Evolutionary conservation across 192 early-diverging fungal genomes (phyloP).

Genomic region (Podila epicladia): DNA sequence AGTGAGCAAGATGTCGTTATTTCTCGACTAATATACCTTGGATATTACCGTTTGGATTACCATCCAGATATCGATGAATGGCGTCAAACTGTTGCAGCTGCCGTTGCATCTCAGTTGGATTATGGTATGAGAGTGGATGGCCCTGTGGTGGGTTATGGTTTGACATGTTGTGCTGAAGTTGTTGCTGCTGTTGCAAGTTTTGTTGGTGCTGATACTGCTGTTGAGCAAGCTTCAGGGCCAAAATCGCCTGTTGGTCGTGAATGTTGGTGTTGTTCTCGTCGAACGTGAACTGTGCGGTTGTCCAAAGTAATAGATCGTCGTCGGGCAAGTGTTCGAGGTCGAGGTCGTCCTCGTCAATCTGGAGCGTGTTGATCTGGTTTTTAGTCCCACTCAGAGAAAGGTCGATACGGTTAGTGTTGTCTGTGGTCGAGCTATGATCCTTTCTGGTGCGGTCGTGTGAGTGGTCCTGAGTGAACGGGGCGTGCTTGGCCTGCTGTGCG

Average conservation of each 20-base stretch:
- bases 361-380: not conserved
- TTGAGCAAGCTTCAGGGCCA: conserved; percentile 34
- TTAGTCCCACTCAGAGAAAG: not conserved
- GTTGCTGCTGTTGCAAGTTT: conserved; percentile 7
- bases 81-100: conserved; percentile 48
- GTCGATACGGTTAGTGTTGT: not conserved
- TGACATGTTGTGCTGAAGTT: not conserved
- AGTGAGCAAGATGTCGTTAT: too few species aligned
- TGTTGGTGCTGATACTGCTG: not conserved
- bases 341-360: conserved; percentile 12
- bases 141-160: conserved; percentile 3
- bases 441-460: not conserved
- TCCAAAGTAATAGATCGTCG: conserved; percentile 45
- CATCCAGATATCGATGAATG: conserved; percentile 48
- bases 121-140: conserved; percentile 4
- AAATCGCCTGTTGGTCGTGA: conserved; percentile 20
- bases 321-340: conserved; percentile 38
- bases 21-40: too few species aligned
- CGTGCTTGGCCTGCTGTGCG: conserved; percentile 17
- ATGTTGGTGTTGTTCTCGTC: conserved; percentile 12
- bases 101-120: conserved; percentile 24
- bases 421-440: not conserved
- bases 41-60: conserved; percentile 9
- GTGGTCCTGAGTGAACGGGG: conserved; percentile 3
- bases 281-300: conserved; percentile 34